phyloP scores from a whole-genome alignment of 1,284 basidiomycete species.

The Pholiota adiposa region DNA sequence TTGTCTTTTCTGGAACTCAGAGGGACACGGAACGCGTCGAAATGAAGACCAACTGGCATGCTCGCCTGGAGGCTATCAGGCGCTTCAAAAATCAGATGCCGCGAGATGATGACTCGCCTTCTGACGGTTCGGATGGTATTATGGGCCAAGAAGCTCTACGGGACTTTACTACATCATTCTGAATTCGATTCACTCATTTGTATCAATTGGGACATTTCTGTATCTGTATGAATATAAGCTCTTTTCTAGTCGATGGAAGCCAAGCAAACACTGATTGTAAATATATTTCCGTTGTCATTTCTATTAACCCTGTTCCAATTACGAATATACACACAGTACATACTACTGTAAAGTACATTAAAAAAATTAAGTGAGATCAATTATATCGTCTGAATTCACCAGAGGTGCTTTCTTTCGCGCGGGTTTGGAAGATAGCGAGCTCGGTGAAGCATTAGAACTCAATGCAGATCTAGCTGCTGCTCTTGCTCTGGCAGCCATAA shows the following conservation, averaged over 20 bases:
- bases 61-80: constrained; percentile 79
- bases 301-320: neutral
- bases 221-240: constrained; percentile 6
- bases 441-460: neutral
- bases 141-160: constrained; percentile 51
- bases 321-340: neutral
- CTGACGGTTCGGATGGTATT: constrained; percentile 39
- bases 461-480: constrained; percentile 2
- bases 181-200: constrained; percentile 8
- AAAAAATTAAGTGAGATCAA: constrained; percentile 31
- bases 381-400: constrained; percentile 26
- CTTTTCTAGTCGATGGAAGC: neutral
- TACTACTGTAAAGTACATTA: neutral
- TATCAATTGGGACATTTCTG: constrained; percentile 11
- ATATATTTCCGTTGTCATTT: constrained; percentile 1
- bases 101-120: constrained; percentile 22
- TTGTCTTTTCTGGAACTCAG: constrained; percentile 79
- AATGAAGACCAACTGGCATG: constrained; percentile 89
- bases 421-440: neutral
- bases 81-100: constrained; percentile 48
- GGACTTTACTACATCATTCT: constrained; percentile 53
- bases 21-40: constrained; percentile 72
- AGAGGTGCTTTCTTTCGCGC: constrained; percentile 1
- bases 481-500: constrained; percentile 22
- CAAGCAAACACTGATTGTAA: constrained; percentile 4